phyloP scores from a whole-genome alignment of 75 land plant species.

The Selaginella tamariscina region DNA sequence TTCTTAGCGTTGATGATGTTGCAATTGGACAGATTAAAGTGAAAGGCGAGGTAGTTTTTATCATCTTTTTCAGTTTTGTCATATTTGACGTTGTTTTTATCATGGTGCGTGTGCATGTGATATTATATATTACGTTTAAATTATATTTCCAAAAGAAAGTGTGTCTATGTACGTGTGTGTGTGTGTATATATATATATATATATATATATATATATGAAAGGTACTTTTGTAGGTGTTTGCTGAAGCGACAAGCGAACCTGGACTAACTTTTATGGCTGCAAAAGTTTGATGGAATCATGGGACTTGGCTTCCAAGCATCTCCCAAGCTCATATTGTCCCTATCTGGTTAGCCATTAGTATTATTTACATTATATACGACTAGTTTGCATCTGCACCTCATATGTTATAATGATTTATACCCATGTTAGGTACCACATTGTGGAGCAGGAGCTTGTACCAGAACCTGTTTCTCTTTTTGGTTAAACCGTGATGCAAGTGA shows the following conservation, averaged over 20 bases:
- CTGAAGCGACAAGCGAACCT: constrained; percentile 72
- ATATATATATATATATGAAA: neutral
- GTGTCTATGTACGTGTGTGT: neutral
- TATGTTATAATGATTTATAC: neutral
- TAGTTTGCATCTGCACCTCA: too few species aligned
- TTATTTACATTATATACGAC: neutral
- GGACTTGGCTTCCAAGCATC: constrained; percentile 91
- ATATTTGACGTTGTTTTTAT: neutral
- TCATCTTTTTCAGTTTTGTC: neutral
- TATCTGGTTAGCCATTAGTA: constrained; percentile 43
- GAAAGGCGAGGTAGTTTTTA: constrained; percentile 38
- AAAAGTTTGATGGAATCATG: constrained; percentile 85
- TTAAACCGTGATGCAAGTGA: constrained; percentile 65
- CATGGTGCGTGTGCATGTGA: neutral
- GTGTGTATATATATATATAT: constrained; percentile 5
- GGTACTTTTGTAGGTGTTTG: constrained; percentile 37
- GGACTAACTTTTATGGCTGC: constrained; percentile 56
- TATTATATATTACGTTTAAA: neutral
- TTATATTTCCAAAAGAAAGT: neutral
- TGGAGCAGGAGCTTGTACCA: constrained; percentile 68
- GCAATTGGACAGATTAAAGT: constrained; percentile 56
- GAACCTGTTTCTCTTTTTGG: constrained; percentile 97
- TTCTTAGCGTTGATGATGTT: constrained; percentile 59
- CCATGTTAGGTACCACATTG: constrained; percentile 74
- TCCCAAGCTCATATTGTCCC: constrained; percentile 64